Percentiles rank a stretch among this genome's conserved stretches.
phyloP scores from a whole-genome alignment of 1,284 basidiomycete species.

The Earliella scabrosa region DNA sequence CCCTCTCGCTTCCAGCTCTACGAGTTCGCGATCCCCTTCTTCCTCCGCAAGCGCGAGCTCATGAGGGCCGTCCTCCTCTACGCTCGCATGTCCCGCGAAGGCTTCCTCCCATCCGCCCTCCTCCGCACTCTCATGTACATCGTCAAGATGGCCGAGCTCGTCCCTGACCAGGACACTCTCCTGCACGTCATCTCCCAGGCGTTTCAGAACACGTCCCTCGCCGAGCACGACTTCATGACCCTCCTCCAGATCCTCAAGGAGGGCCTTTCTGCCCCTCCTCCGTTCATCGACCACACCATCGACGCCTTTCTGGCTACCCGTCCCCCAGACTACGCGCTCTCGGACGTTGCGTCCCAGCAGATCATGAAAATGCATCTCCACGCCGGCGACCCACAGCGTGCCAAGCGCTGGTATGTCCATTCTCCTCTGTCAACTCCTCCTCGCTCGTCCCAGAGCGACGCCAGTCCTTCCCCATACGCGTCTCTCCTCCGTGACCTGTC shows the following conservation, averaged over 20 bases:
- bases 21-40: slow-evolving; percentile 39
- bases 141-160: slow-evolving; percentile 28
- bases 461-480: slow-evolving; percentile 35
- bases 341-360: slow-evolving; percentile 37
- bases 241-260: slow-evolving; percentile 45
- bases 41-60: slow-evolving; percentile 40
- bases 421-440: slow-evolving; percentile 9
- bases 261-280: slow-evolving; percentile 32
- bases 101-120: slow-evolving; percentile 39
- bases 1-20: slow-evolving; percentile 30
- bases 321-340: slow-evolving; percentile 36
- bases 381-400: slow-evolving; percentile 38
- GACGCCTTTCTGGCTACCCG: slow-evolving; percentile 41
- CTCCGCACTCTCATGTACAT: slow-evolving; percentile 48
- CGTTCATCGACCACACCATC: slow-evolving; percentile 40
- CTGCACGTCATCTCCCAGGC: slow-evolving; percentile 29
- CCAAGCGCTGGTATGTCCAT: slow-evolving; percentile 37
- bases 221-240: slow-evolving; percentile 43
- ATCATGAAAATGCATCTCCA: slow-evolving; percentile 43
- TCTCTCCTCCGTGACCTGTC: slow-evolving; percentile 44
- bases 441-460: slow-evolving; percentile 12
- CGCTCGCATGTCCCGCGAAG: slow-evolving; percentile 45
- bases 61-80: slow-evolving; percentile 44
- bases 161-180: slow-evolving; percentile 26
- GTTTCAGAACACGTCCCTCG: slow-evolving; percentile 39